Base-by-base conservation (phyloP, 1,284 basidiomycete genomes). In the Rhizoctonia solani region DNA sequence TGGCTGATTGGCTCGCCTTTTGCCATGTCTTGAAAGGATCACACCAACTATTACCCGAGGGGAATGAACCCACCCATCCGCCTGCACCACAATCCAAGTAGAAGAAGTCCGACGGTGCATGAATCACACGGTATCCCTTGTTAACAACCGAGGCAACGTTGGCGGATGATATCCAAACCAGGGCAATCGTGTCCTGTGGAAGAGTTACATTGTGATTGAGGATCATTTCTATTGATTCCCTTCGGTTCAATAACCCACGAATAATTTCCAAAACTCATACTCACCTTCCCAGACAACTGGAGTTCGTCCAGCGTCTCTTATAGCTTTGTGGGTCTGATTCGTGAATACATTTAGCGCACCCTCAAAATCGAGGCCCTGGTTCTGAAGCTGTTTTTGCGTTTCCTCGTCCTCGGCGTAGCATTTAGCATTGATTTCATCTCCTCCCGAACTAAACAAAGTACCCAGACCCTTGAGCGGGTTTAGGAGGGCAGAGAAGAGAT, bases 21-120 rank as follows among this genome's bases (percentile, higher is more conserved):
- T 87, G 84, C 89, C 90, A 92, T 2, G 85, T 84, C 76, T 89
- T 90, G 83, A 87, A 88, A 1, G 88, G 87, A 72, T 88, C 87
- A 74, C 88, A 90, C 87, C 85, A 86, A 52, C 78, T 80, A 70
- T 81, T 73, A 73, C 81, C 81, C 80, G 44, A 74, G 0, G 85
- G 78, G 73, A 79, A 71, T 46, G 79, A 78, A n/a, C 89, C 90
- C 21, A 94, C 72, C 91, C 92, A 95, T 44, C 77, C 85, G 2
- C 93, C 92, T 0, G 78, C 86, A 13, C 94, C 92, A 74, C 90
- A 92, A 72, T 93, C 90, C 86, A 93, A 82, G 75, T 93, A 93
- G 77, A 92, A 89, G 77, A 85, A 90, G 72, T 90, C 82, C 13
- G 84, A 86, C 1, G 89, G 81, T 3, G 85, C 83, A 68, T 90